Conservation (phyloP, 768 basidiomycete species). For the Xerocomus potaroensis region DNA sequence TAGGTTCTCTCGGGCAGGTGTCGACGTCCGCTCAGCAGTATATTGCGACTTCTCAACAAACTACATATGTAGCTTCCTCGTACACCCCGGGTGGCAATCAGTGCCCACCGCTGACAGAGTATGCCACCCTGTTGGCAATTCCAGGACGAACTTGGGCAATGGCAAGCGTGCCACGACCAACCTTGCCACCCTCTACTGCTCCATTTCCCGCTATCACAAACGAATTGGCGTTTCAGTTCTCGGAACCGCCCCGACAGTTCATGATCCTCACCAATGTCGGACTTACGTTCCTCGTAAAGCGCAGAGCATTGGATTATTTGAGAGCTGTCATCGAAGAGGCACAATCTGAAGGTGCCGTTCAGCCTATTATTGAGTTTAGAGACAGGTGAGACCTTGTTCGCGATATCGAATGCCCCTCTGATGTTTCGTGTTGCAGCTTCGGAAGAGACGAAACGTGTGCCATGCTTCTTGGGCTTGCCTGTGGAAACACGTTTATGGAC, state of each 20-base stretch:
- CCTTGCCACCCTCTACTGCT: slow-evolving; percentile 31
- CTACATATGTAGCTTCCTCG: slow-evolving; percentile 37
- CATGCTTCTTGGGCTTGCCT: slow-evolving; percentile 83
- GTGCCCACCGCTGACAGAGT: slow-evolving; percentile 69
- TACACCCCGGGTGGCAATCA: slow-evolving; percentile 40
- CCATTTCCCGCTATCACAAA: slow-evolving; percentile 61
- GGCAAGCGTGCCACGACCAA: slow-evolving; percentile 46
- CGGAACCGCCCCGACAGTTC: slow-evolving; percentile 71
- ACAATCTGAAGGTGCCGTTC: slow-evolving; percentile 69
- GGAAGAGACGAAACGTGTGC: slow-evolving; percentile 90
- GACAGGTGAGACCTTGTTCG: slow-evolving; percentile 52
- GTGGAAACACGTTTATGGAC: slow-evolving; percentile 79
- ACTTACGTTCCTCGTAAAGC: slow-evolving; percentile 72
- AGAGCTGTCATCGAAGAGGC: slow-evolving; percentile 78
- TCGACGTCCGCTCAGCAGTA: slow-evolving; percentile 39
- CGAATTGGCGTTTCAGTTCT: slow-evolving; percentile 79
- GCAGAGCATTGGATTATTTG: slow-evolving; percentile 81
- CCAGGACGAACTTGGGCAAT: slow-evolving; percentile 85
- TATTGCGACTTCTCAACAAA: slow-evolving; percentile 31
- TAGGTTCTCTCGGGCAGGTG: slow-evolving; percentile 67
- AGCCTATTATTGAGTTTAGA: slow-evolving; percentile 78
- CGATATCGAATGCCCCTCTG: neutral
- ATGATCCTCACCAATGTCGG: slow-evolving; percentile 88
- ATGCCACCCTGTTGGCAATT: slow-evolving; percentile 72
- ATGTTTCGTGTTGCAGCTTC: slow-evolving; percentile 48